Evolutionary conservation across 169 alveolate species (phyloP), one percentile per base, ranked within the genome.

Genomic region (Cryptosporidium ubiquitum): DNA sequence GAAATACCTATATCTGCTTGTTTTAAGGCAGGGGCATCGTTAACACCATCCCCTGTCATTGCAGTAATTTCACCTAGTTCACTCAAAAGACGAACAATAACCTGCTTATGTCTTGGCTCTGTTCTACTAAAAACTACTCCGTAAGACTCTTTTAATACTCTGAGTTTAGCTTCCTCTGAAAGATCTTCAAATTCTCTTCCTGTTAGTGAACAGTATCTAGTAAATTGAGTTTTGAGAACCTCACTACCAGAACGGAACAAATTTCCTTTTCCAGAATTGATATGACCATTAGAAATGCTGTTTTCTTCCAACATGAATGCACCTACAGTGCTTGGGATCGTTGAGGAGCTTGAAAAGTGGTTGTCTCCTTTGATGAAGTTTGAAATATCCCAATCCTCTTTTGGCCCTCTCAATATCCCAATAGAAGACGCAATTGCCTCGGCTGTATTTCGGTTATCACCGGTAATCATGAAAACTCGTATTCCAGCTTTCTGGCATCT

Each of bases 11-110:
- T 98, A 70, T 96, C 98, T 26, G 99, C 99, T 93, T 97, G 96
- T 93, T 98, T 97, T 55, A 98, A 86, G 1, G 99, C 99, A 12
- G 99, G 99, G 18, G 99, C 99, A 91, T 99, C 99, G 93, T 99
- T 99, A 26, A 98, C 99, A 26, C 99, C 99, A 93, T 99, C 99
- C 6, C 99, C 99, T 64, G 99, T 97, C 99, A 97, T 96, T 23
- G 99, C 99, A 20, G 97, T 97, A 12, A 98, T 97, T 91, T 97
- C 98, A 40, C 99, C 99, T 73, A 97, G 68, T 71, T 94, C 96
- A 93, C 95, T 96, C 68, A 99, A 93, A 35, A 97, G 91, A 69
- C 96, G 93, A 16, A 99, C 99, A 35, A 99, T 95, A 35, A 95
- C 96, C 92, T 98, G 98, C 92, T 99, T 99, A 94, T 98, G 99